Evolutionary conservation across 768 basidiomycete genomes (phyloP).

Genomic region (Kwoniella heveanensis): DNA sequence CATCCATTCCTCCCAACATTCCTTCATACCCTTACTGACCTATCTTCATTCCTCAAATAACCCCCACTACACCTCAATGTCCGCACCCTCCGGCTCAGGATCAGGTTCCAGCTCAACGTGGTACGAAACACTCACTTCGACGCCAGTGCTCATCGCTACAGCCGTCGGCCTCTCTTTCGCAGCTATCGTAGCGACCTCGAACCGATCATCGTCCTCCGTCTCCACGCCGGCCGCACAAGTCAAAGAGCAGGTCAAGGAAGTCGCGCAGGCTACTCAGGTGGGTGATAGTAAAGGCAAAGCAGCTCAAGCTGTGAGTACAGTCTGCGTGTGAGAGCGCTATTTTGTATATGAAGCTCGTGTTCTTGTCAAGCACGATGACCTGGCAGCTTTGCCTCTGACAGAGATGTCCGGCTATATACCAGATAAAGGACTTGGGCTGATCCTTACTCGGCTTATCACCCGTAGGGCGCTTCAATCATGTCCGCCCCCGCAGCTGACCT

Average conservation of each 20-base stretch:
- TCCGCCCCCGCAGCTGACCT: conserved; percentile 45
- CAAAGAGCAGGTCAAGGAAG: conserved; percentile 33
- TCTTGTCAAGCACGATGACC: no score
- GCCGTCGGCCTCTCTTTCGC: conserved; percentile 36
- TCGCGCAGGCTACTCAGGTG: conserved; percentile 17
- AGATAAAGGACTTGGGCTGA: background rate
- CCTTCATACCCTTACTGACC: no score
- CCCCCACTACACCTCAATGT: conserved; percentile 2
- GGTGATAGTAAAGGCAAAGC: conserved; percentile 31
- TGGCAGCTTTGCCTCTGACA: no score
- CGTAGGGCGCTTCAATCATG: conserved; percentile 51
- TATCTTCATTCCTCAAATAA: background rate
- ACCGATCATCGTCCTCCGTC: no score
- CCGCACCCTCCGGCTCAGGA: conserved; percentile 4
- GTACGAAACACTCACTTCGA: conserved; percentile 42
- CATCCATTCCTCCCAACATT: conserved; percentile 3
- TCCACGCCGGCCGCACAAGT: conserved; percentile 14
- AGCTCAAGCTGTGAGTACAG: conserved; percentile 39
- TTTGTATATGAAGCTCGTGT: no score
- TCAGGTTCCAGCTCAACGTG: conserved; percentile 18
- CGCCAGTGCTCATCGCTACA: conserved; percentile 40
- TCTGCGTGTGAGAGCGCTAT: background rate
- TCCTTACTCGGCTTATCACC: background rate
- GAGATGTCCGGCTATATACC: no score
- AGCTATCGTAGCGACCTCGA: conserved; percentile 24